phyloP scores from a whole-genome alignment of 2,329 filamentous ascomycete genomes.

The Aureobasidium melanogenum region DNA sequence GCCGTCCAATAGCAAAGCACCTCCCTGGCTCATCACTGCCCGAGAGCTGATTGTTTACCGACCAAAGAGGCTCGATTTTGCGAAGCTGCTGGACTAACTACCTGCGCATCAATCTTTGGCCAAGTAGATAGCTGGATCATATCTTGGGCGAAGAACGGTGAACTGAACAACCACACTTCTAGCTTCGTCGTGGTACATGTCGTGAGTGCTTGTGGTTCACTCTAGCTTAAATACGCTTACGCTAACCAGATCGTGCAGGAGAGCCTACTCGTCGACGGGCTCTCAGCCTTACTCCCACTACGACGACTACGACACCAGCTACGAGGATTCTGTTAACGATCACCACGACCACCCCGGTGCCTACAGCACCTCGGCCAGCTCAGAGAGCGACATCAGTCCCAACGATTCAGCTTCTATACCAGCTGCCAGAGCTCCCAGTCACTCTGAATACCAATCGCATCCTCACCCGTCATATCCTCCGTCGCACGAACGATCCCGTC shows the following conservation, averaged over 20 bases:
- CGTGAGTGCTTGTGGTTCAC: conserved; percentile 5
- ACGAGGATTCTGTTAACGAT: not conserved
- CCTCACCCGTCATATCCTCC: conserved; percentile 19
- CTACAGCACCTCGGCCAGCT: not conserved
- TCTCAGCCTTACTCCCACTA: not conserved
- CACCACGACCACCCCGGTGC: not conserved
- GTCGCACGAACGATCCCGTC: not conserved
- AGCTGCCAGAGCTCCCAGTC: too few species aligned
- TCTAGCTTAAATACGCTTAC: not conserved
- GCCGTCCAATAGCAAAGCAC: conserved; percentile 4
- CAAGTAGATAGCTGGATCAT: not conserved
- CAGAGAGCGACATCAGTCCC: conserved; percentile 32
- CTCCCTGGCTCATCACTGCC: not conserved
- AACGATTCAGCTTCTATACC: conserved; percentile 38
- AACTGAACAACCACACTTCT: not conserved
- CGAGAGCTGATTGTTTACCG: not conserved
- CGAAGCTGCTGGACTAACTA: not conserved
- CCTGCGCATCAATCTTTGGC: not conserved
- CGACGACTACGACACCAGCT: not conserved
- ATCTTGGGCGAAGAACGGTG: not conserved
- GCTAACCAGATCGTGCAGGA: conserved; percentile 1
- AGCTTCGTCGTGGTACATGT: conserved; percentile 7
- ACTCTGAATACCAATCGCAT: conserved; percentile 26
- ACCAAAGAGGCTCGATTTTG: not conserved
- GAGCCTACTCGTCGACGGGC: conserved; percentile 11